Base-by-base conservation (phyloP, 2,329 filamentous ascomycete genomes). In the Thielaviopsis populi region DNA sequence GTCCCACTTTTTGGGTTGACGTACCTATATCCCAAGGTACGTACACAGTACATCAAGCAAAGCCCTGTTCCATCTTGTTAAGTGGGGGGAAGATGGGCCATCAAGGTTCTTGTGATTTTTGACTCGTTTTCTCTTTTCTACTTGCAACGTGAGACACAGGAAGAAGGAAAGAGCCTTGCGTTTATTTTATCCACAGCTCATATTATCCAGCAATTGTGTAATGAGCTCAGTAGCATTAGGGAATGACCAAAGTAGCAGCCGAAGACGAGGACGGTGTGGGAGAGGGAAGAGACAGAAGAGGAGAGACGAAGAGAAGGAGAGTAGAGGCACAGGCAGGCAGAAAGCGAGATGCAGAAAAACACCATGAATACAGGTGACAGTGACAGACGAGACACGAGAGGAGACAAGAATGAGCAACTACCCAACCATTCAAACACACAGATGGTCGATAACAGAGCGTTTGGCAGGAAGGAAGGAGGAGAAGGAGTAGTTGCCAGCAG, bases 41-140 rank as follows among this genome's bases (percentile, higher is more conserved):
- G n/a, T n/a, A n/a, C n/a, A n/a, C n/a, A n/a, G 53, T 56, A 37
- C 27, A 56, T 56, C 53, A 37, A 27, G n/a, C 19, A 64, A 37
- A 48, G 63, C 61, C 58, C 59, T 53, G 62, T 65, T 65, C 54
- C 27, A 33, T 48, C 22, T 33, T 46, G 60, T 48, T 56, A 37
- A 56, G 53, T 56, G 53, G 53, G 53, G 53, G 33, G 48, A 42
- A 62, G 24, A 40, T 65, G 59, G 42, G 53, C 63, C 59, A 65
- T 65, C 63, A 65, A 62, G 63, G 63, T 65, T 62, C 63, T 61
- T 61, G 22, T 48, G 27, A 40, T 50, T 42, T 43, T 30, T 41
- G 19, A 30, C 58, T 33, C 41, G n/a, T 43, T 60, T 27, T 43
- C 58, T 46, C 19, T 61, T 61, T 30, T 61, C 43, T n/a, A n/a